A percentile compares a stretch with the other conserved stretches of the same genome.
Conservation (phyloP, 768 basidiomycete species). For the Candolleomyces efflorescens region DNA sequence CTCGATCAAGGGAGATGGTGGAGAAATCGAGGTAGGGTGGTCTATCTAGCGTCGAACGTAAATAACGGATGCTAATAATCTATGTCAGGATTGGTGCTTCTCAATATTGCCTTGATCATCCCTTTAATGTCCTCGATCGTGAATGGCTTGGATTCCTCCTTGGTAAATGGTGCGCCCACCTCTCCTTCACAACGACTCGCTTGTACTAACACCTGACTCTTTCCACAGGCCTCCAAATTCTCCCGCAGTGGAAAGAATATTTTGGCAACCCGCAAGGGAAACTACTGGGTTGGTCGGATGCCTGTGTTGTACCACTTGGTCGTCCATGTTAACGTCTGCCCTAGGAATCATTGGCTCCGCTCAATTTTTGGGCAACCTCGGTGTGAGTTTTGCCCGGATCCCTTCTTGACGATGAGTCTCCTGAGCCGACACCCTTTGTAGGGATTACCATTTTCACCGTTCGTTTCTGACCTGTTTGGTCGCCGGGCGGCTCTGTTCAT, state of each 20-base stretch:
- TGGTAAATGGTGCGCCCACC: conserved; percentile 43
- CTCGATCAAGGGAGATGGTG: conserved; percentile 60
- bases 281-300: conserved; percentile 35
- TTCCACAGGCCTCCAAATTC: conserved; percentile 55
- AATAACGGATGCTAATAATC: too few species aligned
- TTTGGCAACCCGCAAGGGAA: conserved; percentile 51
- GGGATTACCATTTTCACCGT: conserved; percentile 61
- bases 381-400: conserved; percentile 25
- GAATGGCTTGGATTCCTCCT: conserved; percentile 68
- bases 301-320: background rate
- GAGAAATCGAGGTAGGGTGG: conserved; percentile 50
- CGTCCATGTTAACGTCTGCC: background rate
- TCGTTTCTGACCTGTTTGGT: conserved; percentile 57
- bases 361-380: conserved; percentile 54
- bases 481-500: conserved; percentile 55
- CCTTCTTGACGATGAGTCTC: conserved; percentile 25
- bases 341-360: conserved; percentile 63
- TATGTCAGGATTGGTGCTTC: conserved; percentile 45
- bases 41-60: background rate
- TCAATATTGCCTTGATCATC: conserved; percentile 56
- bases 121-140: conserved; percentile 62
- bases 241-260: conserved; percentile 58
- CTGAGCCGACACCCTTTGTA: conserved; percentile 15
- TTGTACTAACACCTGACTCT: background rate
- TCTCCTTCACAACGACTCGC: background rate